Conservation (phyloP, 2,329 filamentous ascomycete genomes). For the Pestalotiopsis fici region DNA sequence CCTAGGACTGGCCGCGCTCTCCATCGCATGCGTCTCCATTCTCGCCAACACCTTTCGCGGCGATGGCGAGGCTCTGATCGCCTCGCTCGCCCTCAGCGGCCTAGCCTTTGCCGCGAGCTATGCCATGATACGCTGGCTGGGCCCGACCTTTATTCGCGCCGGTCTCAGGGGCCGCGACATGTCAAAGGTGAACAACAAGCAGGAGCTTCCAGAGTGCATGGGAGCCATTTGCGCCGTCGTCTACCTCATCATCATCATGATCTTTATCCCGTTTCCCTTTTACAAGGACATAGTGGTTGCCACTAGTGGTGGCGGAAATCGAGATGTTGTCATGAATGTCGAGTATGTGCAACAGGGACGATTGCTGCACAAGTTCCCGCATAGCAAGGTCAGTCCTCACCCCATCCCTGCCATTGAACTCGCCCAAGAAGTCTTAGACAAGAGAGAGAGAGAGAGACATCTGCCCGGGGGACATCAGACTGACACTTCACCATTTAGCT, state of each 20-base stretch:
- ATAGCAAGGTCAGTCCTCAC: slow-evolving; percentile 73
- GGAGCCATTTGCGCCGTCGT: slow-evolving; percentile 90
- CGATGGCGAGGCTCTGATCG: slow-evolving; percentile 80
- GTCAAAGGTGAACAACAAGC: slow-evolving; percentile 64
- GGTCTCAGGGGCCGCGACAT: slow-evolving; percentile 90
- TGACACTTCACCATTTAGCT: slow-evolving; percentile 55
- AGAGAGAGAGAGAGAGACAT: neutral
- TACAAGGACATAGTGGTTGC: slow-evolving; percentile 97
- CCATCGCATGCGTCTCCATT: slow-evolving; percentile 69
- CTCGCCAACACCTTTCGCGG: slow-evolving; percentile 80
- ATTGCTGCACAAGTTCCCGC: slow-evolving; percentile 87
- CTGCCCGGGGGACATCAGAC: neutral
- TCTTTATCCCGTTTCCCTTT: slow-evolving; percentile 95
- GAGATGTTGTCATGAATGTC: slow-evolving; percentile 77
- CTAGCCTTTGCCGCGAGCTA: slow-evolving; percentile 82
- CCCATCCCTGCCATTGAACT: neutral
- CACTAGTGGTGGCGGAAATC: slow-evolving; percentile 89
- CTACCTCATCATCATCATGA: slow-evolving; percentile 84
- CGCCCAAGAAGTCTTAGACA: too few relatives aligned
- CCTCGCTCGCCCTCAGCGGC: slow-evolving; percentile 82
- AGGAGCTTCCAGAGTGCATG: slow-evolving; percentile 84
- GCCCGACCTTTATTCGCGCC: slow-evolving; percentile 82
- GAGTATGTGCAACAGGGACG: slow-evolving; percentile 79
- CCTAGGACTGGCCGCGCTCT: slow-evolving; percentile 61
- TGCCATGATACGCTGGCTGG: slow-evolving; percentile 90